Percentiles rank a stretch among this genome's conserved stretches.
These are phyloP conservation scores for Termitomyces sp. DNA, from an alignment of 768 basidiomycete species.

Conservation along the genomic window DNA sequence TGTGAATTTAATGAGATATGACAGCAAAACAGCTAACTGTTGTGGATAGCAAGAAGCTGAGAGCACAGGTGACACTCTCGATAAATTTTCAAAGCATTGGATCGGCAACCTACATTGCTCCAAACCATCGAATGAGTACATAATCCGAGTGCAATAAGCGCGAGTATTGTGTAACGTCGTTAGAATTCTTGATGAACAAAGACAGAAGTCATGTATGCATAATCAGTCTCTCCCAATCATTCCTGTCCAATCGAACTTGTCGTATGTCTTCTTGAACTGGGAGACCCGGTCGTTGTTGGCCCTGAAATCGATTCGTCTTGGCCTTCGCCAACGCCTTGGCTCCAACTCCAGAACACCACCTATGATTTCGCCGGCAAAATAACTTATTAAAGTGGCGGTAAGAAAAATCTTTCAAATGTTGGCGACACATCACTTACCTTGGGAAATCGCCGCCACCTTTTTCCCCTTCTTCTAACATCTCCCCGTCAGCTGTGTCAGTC, in stretches of 20 bases:
- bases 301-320: constrained; percentile 65
- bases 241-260: constrained; percentile 76
- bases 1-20: not conserved
- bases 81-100: not conserved
- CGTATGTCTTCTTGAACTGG: constrained; percentile 71
- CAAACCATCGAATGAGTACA: not conserved
- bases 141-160: too few relatives aligned
- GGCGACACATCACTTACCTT: constrained; percentile 38
- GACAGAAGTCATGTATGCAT: not conserved
- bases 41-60: not conserved
- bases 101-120: not conserved
- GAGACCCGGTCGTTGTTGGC: constrained; percentile 67
- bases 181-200: not conserved
- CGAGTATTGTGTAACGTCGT: not conserved
- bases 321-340: constrained; percentile 79
- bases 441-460: constrained; percentile 93
- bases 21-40: not conserved
- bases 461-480: constrained; percentile 70
- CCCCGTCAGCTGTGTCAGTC: constrained; percentile 39
- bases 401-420: not conserved
- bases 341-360: constrained; percentile 88
- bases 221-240: constrained; percentile 45
- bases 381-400: constrained; percentile 39
- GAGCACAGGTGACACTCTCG: not conserved
- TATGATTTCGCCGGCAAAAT: constrained; percentile 93